Conservation (phyloP, 1,139 yeast species). For the Candida dubliniensis region DNA sequence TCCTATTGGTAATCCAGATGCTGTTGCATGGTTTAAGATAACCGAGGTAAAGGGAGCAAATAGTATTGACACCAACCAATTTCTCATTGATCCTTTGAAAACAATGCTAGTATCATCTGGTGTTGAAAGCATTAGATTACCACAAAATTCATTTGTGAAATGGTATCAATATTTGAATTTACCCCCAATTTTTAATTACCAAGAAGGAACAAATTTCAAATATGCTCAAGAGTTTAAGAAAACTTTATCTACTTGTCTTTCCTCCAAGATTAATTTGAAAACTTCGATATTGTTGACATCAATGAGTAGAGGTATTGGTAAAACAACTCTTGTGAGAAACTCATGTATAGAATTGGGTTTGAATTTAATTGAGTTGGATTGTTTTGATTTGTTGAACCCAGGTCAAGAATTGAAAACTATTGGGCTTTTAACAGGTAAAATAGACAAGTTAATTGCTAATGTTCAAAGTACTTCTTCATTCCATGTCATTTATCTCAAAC, state of each 20-base stretch:
- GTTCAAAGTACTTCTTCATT: conserved; percentile 21
- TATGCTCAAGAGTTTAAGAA: conserved; percentile 55
- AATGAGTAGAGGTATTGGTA: conserved; percentile 76
- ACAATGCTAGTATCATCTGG: conserved; percentile 75
- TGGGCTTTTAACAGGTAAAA: conserved; percentile 73
- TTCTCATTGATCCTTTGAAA: conserved; percentile 58
- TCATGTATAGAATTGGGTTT: conserved; percentile 62
- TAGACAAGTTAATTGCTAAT: conserved; percentile 52
- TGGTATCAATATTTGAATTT: conserved; percentile 53
- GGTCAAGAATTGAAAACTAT: conserved; percentile 80
- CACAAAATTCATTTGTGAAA: conserved; percentile 31
- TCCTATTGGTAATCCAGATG: conserved; percentile 67
- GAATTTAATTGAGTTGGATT: conserved; percentile 70
- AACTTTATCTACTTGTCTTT: conserved; percentile 47
- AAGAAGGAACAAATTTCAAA: conserved; percentile 30
- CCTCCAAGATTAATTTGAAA: conserved; percentile 41
- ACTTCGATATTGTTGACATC: conserved; percentile 72
- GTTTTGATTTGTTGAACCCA: conserved; percentile 58
- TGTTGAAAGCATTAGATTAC: conserved; percentile 39
- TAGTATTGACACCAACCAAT: conserved; percentile 42
- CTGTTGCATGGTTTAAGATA: conserved; percentile 83
- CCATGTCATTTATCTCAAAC: conserved; percentile 61
- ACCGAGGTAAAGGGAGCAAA: conserved; percentile 39
- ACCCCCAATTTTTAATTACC: conserved; percentile 41
- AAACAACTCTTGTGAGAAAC: conserved; percentile 60